Evolutionary conservation across 2,329 filamentous ascomycete genomes (phyloP).

Genomic region (Pseudocercospora vitis): DNA sequence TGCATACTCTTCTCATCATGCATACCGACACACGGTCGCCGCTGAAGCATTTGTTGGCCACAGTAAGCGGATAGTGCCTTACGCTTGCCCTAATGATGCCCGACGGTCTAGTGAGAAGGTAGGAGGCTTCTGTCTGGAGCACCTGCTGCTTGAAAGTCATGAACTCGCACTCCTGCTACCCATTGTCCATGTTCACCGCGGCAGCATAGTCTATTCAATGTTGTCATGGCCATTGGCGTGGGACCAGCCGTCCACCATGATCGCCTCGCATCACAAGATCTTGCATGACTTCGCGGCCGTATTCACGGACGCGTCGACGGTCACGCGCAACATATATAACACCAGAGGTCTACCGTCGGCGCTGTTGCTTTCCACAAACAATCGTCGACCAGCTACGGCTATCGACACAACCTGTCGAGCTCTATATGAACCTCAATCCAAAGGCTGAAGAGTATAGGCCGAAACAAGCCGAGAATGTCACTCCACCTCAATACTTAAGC

Average conservation of each 20-base stretch:
- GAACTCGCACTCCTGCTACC: too few species aligned
- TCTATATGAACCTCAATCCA: slow-evolving; percentile 2
- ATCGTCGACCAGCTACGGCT: background rate
- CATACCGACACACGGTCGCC: too few species aligned
- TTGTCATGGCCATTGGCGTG: background rate
- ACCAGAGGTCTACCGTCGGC: background rate
- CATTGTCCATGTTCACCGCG: background rate
- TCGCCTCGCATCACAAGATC: background rate
- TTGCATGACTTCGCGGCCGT: background rate
- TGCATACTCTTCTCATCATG: too few species aligned
- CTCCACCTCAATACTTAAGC: background rate
- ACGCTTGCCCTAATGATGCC: too few species aligned
- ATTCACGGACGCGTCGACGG: background rate
- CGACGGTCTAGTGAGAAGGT: too few species aligned
- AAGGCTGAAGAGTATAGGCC: background rate
- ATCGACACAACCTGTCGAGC: background rate
- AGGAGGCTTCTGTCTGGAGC: too few species aligned
- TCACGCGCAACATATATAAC: background rate
- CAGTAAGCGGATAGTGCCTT: too few species aligned
- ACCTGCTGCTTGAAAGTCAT: too few species aligned
- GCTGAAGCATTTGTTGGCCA: too few species aligned
- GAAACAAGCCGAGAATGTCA: background rate
- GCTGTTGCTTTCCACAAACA: background rate
- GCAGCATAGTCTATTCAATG: too few species aligned
- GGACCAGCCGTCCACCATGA: background rate